phyloP scores from a whole-genome alignment of 2,329 filamentous ascomycete genomes.

The Emmonsia crescens region DNA sequence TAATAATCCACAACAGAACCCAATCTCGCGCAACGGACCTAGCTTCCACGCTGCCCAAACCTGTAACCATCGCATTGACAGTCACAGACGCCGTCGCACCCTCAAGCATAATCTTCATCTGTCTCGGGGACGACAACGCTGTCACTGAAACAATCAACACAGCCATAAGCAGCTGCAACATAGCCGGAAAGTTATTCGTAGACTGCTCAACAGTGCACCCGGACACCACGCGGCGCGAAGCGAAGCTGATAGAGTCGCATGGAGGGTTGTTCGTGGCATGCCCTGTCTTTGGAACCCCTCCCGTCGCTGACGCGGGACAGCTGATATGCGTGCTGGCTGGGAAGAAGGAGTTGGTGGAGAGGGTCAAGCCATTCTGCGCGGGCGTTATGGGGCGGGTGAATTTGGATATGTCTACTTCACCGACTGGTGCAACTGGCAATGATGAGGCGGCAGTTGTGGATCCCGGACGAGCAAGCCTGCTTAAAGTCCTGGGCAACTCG shows the following conservation, averaged over 20 bases:
- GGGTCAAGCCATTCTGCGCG: conserved; percentile 58
- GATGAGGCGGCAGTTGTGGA: conserved; percentile 43
- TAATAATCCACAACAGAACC: conserved; percentile 75
- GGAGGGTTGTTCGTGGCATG: conserved; percentile 67
- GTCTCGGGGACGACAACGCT: conserved; percentile 66
- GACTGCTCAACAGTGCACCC: conserved; percentile 86
- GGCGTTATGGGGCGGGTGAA: conserved; percentile 59
- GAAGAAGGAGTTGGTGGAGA: conserved; percentile 47
- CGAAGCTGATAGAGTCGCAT: conserved; percentile 44
- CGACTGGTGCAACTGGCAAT: neutral
- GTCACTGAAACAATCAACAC: conserved; percentile 52
- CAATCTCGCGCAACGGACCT: conserved; percentile 54
- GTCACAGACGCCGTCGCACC: conserved; percentile 55
- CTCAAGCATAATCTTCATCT: conserved; percentile 71
- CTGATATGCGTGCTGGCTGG: conserved; percentile 67
- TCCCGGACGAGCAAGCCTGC: conserved; percentile 55
- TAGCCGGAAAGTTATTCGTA: conserved; percentile 66
- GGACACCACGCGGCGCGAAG: conserved; percentile 60
- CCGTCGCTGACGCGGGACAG: conserved; percentile 49
- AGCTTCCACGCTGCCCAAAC: conserved; percentile 46
- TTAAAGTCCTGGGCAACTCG: conserved; percentile 80
- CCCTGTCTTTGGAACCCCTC: conserved; percentile 40
- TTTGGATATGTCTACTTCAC: conserved; percentile 50
- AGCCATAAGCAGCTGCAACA: conserved; percentile 42
- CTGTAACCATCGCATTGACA: conserved; percentile 52